Conservation (phyloP, 257 asterid genomes). For the Solanum appendiculatum region DNA sequence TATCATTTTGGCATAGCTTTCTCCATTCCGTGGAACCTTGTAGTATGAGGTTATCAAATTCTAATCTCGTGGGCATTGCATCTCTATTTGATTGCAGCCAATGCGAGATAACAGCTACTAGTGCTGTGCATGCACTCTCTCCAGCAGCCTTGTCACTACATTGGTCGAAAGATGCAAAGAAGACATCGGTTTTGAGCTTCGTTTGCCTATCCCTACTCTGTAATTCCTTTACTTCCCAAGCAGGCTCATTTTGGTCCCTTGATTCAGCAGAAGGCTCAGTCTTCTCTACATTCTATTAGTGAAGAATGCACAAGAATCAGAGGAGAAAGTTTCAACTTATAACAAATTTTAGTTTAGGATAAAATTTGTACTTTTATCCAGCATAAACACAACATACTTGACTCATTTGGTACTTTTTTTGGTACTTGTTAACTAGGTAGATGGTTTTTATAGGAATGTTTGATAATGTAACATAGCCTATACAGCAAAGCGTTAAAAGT, state of each 20-base stretch:
- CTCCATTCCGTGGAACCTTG: constrained; percentile 76
- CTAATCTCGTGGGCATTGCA: constrained; percentile 33
- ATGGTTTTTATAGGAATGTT: not conserved
- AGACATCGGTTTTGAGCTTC: constrained; percentile 38
- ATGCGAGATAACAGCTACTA: constrained; percentile 57
- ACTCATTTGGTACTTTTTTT: not conserved
- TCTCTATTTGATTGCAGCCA: constrained; percentile 48
- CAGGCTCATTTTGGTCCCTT: constrained; percentile 10
- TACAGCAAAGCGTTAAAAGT: not conserved
- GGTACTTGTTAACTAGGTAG: not conserved
- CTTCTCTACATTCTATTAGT: constrained; percentile 12
- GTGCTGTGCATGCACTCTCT: constrained; percentile 61
- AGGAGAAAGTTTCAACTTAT: not conserved
- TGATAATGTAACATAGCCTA: not conserved
- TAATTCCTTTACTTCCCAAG: constrained; percentile 52
- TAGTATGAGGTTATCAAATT: constrained; percentile 48
- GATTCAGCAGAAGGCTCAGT: constrained; percentile 5
- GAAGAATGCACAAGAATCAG: not conserved
- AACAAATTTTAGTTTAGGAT: not conserved
- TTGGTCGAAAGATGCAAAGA: constrained; percentile 72
- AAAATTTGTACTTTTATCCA: not conserved
- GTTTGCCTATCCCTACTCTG: constrained; percentile 51
- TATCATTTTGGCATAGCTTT: constrained; percentile 34
- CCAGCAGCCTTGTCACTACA: constrained; percentile 64
- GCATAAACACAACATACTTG: not conserved